phyloP scores from a whole-genome alignment of 2,329 filamentous ascomycete species.

The Botrytis hyacinthi region DNA sequence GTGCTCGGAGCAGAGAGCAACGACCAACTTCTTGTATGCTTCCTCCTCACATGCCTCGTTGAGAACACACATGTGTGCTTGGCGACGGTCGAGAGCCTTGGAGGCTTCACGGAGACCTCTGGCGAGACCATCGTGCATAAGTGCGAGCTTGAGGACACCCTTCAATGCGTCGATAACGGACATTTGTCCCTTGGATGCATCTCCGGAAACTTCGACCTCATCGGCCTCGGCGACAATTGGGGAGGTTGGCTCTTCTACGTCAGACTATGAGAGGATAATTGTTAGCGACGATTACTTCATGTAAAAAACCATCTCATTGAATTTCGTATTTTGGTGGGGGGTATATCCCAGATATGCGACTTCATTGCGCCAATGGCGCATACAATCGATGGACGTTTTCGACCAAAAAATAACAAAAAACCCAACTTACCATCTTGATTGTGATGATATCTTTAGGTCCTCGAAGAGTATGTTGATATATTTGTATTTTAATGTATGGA shows the following conservation, averaged over 20 bases:
- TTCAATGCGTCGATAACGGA: conserved; percentile 97
- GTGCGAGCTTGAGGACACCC: conserved; percentile 95
- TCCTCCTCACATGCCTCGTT: conserved; percentile 99
- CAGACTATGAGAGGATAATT: conserved; percentile 63
- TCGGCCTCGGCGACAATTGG: conserved; percentile 77
- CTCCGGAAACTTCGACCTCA: conserved; percentile 95
- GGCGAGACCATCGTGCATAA: conserved; percentile 99
- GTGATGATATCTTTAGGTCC: conserved; percentile 35
- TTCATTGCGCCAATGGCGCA: conserved; percentile 12
- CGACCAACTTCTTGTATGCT: conserved; percentile 99
- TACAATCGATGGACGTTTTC: neutral
- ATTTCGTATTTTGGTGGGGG: neutral
- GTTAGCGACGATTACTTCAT: conserved; percentile 7
- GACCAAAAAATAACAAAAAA: neutral
- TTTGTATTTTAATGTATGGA: conserved; percentile 22
- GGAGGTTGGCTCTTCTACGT: conserved; percentile 99
- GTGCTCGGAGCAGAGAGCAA: conserved; percentile 98
- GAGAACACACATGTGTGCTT: conserved; percentile 99
- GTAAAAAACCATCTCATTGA: conserved; percentile 15
- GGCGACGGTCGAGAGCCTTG: conserved; percentile 97
- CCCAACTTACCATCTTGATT: conserved; percentile 26
- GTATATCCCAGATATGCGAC: neutral
- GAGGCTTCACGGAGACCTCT: conserved; percentile 96
- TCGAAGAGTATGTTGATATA: conserved; percentile 35
- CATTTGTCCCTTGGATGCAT: conserved; percentile 91